phyloP scores from a whole-genome alignment of 139 green algal species.

The Microglena sp. region DNA sequence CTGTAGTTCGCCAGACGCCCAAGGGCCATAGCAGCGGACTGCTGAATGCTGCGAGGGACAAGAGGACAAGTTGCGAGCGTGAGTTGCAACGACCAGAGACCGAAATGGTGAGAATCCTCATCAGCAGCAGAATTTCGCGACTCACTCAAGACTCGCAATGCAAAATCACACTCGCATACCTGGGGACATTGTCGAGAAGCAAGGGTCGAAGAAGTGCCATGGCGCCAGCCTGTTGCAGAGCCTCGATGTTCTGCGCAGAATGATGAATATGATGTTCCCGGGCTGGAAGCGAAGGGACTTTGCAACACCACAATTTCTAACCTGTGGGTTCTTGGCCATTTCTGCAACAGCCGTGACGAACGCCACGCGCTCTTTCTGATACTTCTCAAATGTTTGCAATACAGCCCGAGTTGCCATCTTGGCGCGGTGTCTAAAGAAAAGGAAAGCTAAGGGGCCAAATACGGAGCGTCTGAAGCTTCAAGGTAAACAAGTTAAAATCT shows the following conservation, averaged over 20 bases:
- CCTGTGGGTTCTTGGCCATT: conserved; percentile 70
- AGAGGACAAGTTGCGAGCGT: background rate
- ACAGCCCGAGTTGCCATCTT: conserved; percentile 66
- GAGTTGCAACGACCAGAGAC: background rate
- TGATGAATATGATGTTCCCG: no score
- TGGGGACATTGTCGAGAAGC: conserved; percentile 78
- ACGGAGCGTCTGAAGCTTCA: no score
- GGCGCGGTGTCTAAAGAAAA: no score
- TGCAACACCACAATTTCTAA: no score
- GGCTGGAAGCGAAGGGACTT: no score
- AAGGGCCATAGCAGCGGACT: conserved; percentile 72
- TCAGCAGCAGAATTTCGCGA: no score
- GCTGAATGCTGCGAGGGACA: conserved; percentile 61
- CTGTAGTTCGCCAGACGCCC: conserved; percentile 73
- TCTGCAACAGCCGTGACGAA: conserved; percentile 78
- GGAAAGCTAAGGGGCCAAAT: no score
- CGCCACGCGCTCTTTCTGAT: conserved; percentile 70
- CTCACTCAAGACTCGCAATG: no score
- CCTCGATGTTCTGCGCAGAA: conserved; percentile 72
- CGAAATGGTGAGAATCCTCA: no score
- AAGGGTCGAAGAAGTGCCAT: conserved; percentile 71
- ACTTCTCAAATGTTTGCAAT: conserved; percentile 71
- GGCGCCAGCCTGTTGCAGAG: conserved; percentile 66
- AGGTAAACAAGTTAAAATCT: no score
- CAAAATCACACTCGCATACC: conserved; percentile 26